Evolutionary conservation across 148 eudicot species (phyloP), one percentile per base, ranked within the genome.

Genomic region (Euryodendron excelsum): DNA sequence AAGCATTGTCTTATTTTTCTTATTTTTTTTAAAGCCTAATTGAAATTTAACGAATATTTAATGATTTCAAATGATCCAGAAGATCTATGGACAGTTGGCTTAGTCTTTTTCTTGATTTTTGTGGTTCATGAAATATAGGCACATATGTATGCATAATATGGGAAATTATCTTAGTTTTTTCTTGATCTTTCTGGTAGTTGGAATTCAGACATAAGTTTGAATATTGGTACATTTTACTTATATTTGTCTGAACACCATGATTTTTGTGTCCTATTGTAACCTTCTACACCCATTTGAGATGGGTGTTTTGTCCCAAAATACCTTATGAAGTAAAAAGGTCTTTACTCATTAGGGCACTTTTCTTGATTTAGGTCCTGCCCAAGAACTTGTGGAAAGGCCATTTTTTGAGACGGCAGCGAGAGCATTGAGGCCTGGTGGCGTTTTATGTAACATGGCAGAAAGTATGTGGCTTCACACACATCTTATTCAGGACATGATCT

Each of bases 381-480:
- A 88, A 87, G 99, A 93, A 83, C 96, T 93, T 45, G 97, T 96
- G 67, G 95, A 96, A 78, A 90, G 53, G 81, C 97, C 99, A 52
- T 96, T 96, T 82, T 96, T 96, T 79, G 91, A 90, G 84, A 91
- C 89, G 52, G 53, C 88, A 23, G 99, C 99, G 1, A 89, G 90
- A 88, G 96, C 98, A n/a, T 81, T 96, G 81, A 93, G 90, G 86
- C 93, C 94, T 67, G 99, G 99, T 75, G 99, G 99, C 78, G 97
- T 96, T 68, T 91, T 93, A 56, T 96, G 99, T 84, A 96, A 90
- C 85, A 96, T 96, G 99, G 97, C 98, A 17, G 99, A 96, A 64
- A 96, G 99, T 74, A 90, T 96, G 98, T 96, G 98, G 99, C 97
- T 96, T 69, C 98, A 96, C 78, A 96, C 98, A 61, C 99, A 93